These are phyloP conservation scores for Trichoderma aggressivum DNA, from an alignment of 2,329 filamentous ascomycete species.

Conservation along the genomic window DNA sequence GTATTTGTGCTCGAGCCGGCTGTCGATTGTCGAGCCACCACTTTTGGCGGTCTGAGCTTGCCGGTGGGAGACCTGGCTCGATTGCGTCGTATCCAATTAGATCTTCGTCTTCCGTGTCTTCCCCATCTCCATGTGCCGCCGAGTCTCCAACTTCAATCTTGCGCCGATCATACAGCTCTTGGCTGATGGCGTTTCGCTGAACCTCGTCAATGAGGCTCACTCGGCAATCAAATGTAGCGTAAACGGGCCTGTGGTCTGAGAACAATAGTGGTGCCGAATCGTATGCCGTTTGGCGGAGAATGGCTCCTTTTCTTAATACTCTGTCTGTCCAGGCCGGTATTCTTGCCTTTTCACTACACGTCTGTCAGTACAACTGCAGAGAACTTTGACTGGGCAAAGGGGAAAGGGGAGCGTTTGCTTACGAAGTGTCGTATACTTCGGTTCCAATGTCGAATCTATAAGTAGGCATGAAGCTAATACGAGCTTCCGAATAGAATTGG, in stretches of 20 bases:
- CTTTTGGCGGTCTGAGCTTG: conserved; percentile 65
- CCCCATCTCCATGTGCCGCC: conserved; percentile 49
- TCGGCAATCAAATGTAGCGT: conserved; percentile 79
- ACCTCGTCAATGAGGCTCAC: conserved; percentile 78
- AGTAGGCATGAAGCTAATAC: conserved; percentile 84
- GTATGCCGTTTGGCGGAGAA: conserved; percentile 80
- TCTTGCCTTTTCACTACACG: conserved; percentile 75
- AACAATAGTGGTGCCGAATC: conserved; percentile 78
- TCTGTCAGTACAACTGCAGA: conserved; percentile 19
- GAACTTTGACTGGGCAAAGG: neutral
- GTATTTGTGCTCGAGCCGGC: conserved; percentile 69
- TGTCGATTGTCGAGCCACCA: conserved; percentile 70
- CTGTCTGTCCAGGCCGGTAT: conserved; percentile 98
- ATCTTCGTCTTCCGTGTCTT: conserved; percentile 73
- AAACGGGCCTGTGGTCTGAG: conserved; percentile 95
- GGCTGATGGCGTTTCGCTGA: conserved; percentile 68
- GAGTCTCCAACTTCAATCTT: conserved; percentile 63
- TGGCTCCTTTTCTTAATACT: conserved; percentile 79
- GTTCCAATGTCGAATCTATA: conserved; percentile 93
- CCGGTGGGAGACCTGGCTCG: conserved; percentile 69
- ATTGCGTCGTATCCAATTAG: conserved; percentile 77
- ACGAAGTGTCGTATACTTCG: conserved; percentile 89
- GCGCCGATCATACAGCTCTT: conserved; percentile 69
- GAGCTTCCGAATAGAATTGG: conserved; percentile 84
- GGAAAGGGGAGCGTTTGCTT: conserved; percentile 34